Evolutionary conservation across 495 filamentous ascomycete genomes (phyloP), one percentile per base, ranked within the genome.

Genomic region (Letharia lupina): DNA sequence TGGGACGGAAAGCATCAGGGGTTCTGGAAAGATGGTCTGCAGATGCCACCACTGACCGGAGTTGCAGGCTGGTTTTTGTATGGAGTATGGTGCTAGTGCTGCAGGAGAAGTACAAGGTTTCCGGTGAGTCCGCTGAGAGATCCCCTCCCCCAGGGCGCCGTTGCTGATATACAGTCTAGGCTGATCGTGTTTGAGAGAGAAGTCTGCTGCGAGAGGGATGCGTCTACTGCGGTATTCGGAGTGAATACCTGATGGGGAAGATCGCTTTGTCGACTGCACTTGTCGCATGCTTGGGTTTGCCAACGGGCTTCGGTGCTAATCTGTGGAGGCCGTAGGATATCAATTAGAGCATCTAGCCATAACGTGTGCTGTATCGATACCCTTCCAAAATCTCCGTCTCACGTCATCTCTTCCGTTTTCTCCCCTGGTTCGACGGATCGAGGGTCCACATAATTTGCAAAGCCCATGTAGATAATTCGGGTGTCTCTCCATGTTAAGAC

Each of bases 51-150:
- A 35, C 33, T 56, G 23, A 42, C 15, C 18, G 2, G 18, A 41
- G 18, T 4, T 47, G 4, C 45, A 62, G 60, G 39, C 13, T 54
- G 0, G 3, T 28, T 2, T 63, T 63, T 50, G 42, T 63, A 10
- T 63, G 61, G 61, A 47, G 13, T 28, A 50, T 50, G 61, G 45
- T 37, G 35, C 33, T 63, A 13, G 44, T 63, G 31, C 18, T 52
- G 45, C 61, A 52, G 31, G 61, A 63, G 33, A 63, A 37, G 31
- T 50, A 52, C 23, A 37, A 3, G 20, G 16, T 35, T 4, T 6
- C 10, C 20, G n/a, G 44, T 63, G 31, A 40, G 61, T 40, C 28
- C 31, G 39, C 59, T 41, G 44, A 28, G 2, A 35, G 8, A 15
- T 33, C 5, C 28, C 31, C 59, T 28, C 31, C 23, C 15, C 31